Evolutionary conservation across 2,329 filamentous ascomycete genomes (phyloP).

Genomic region (Aureobasidium mangrovei): DNA sequence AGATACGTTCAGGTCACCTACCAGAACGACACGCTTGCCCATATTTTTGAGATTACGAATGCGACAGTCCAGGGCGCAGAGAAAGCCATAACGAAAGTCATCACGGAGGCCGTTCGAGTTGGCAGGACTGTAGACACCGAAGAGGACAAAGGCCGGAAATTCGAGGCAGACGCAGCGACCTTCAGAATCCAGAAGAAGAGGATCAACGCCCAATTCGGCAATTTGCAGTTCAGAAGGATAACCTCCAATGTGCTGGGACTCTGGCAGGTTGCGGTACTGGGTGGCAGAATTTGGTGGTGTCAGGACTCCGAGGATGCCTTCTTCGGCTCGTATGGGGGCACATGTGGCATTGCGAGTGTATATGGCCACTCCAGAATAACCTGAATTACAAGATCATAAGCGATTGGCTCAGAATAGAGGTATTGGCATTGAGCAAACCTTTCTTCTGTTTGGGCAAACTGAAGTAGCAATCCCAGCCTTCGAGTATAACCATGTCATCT

Average conservation of each 20-base stretch:
- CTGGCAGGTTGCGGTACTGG: conserved; percentile 65
- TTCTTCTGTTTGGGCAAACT: conserved; percentile 91
- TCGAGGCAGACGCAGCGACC: conserved; percentile 86
- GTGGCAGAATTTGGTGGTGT: conserved; percentile 61
- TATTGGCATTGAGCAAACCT: conserved; percentile 44
- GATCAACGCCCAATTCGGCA: conserved; percentile 53
- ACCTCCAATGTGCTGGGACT: conserved; percentile 72
- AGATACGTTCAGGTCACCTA: conserved; percentile 81
- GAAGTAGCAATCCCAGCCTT: conserved; percentile 95
- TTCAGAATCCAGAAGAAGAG: conserved; percentile 72
- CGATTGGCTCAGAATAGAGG: background rate
- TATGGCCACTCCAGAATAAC: conserved; percentile 91
- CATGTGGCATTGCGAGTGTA: conserved; percentile 86
- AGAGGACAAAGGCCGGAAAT: conserved; percentile 87
- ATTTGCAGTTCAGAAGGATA: conserved; percentile 69
- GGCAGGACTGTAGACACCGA: conserved; percentile 88
- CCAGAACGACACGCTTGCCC: conserved; percentile 78
- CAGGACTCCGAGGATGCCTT: conserved; percentile 80
- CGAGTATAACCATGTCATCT: conserved; percentile 92
- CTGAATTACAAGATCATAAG: conserved; percentile 36
- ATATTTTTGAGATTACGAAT: conserved; percentile 72
- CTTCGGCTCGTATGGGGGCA: conserved; percentile 79
- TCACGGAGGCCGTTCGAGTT: conserved; percentile 76
- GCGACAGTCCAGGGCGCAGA: conserved; percentile 70
- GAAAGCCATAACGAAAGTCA: conserved; percentile 72